Base-by-base conservation (phyloP, 345 rosid genomes). In the Hypericum androsaemum region DNA sequence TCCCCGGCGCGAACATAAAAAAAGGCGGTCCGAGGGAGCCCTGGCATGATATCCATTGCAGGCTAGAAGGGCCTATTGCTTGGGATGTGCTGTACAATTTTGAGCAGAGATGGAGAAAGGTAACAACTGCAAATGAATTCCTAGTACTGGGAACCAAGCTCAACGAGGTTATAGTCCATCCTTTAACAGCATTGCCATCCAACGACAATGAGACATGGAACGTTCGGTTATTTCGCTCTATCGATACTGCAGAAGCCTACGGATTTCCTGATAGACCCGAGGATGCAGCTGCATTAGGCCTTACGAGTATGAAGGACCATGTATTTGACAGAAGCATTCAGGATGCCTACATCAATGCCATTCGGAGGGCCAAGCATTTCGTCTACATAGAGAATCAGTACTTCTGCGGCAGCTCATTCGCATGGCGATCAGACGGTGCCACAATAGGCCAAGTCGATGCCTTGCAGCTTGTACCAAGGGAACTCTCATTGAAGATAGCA, bases 1-100 rank as follows among this genome's bases (percentile, higher is more conserved):
- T 89, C 37, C 13, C 38, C 2, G 77, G 76, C 0, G 49, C 94
- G 12, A 81, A 89, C 0, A 72, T 86, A 5, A 57, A 39, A 43
- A 86, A 77, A 48, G 97, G 97, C 0, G 97, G 97, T 60, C 97
- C 97, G 0, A 73, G 97, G 47, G 95, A 86, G 72, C 97, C 97
- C 0, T 89, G 97, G 97, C 97, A 89, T 39, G 97, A 89, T 63
- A 72, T 86, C 53, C 97, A 89, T 36, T 89, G 95, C 66, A 76
- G 73, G 57, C 64, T 89, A 5, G 95, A 89, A 59, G 97, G 97
- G 46, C 88, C 94, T 12, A 76, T 75, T 2, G 95, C 95, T 0
- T 89, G 95, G 95, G 97, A 89, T 64, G 86, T 86, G 17, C 69
- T 89, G 50, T 77, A 73, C 71, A 89, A 81, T 62, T 89, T 89